Base-by-base conservation (phyloP, 176 grass and related monocot species). In the Microstegium vimineum region DNA sequence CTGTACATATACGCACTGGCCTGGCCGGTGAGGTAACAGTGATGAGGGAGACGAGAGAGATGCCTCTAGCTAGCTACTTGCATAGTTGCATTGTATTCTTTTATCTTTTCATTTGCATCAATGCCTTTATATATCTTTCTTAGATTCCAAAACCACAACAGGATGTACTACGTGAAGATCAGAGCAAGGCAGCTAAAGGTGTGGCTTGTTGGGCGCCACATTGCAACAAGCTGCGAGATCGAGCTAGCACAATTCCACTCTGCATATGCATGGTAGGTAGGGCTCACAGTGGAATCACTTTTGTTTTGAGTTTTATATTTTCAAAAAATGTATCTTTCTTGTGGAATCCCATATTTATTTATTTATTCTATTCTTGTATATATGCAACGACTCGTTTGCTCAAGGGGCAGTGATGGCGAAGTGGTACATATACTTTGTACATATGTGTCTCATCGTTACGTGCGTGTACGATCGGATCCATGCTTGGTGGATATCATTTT, bases 181-280 rank as follows among this genome's bases (percentile, higher is more conserved):
- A 43, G 34, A 66, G 51, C 35, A 45, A 61, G 49, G 37, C 72
- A 71, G 35, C 13, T 12, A 11, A 82, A 77, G 45, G 8, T 3
- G 66, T 90, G 83, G 83, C 73, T 20, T 77, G 13, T 38, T 78
- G 36, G 15, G 30, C 73, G 83, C 88, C 83, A 82, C 83, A 73
- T 20, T 61, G 23, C 59, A 60, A 33, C 65, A 56, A 57, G 22
- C 54, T n/a, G n/a, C n/a, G n/a, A n/a, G n/a, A n/a, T n/a, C n/a
- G n/a, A n/a, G n/a, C n/a, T n/a, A n/a, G n/a, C n/a, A n/a, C n/a
- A n/a, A n/a, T n/a, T n/a, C n/a, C n/a, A n/a, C n/a, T 64, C 52
- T 79, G 26, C 25, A 56, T 62, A 62, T 28, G 10, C 10, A 13
- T 62, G 26, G 60, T 62, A 62, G 5, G 74, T 82, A 66, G 82